Evolutionary conservation across 1,284 basidiomycete genomes (phyloP), one percentile per base, ranked within the genome.

Genomic region (Pyrrhoderma noxium): DNA sequence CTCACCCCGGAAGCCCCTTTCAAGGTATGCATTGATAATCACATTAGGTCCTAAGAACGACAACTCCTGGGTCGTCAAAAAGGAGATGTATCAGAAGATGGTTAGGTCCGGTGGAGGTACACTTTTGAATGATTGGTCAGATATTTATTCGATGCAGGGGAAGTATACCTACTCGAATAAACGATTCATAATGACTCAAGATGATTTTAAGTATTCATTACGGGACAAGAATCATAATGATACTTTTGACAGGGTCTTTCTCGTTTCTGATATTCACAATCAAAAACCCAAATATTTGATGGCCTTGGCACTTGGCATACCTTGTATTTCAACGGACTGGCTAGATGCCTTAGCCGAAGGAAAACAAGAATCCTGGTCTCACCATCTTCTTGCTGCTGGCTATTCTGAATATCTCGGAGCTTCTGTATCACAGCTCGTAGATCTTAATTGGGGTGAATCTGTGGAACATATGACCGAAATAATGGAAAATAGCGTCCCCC

Each of bases 241-340:
- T 23, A 40, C n/a, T 5, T 49, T 66, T 27, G 72, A 81, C 9
- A 75, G 79, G 13, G 70, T 91, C 21, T 83, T 92, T 61, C 70
- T 91, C 21, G 58, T 91, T 13, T 79, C 85, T 0, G 79, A 86
- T 56, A 73, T 77, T 23, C 63, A 71, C 7, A 76, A 73, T 54
- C 76, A 80, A 53, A 93, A 88, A 55, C 75, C 83, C 3, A 93
- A 93, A 64, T 90, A 79, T 60, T 70, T 94, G 47, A 74, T 85
- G 3, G 89, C 91, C 4, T 73, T 95, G 25, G 89, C 87, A 0
- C 69, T 92, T 23, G 92, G 92, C 4, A 81, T 95, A 45, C 93
- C 92, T 0, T 91, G 89, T 59, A 61, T 95, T n/a, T 76, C 76
- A 0, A 64, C 74, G 3, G 67, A 74, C 2, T 93, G 83, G 77